A percentile compares a stretch with the other conserved stretches of the same genome.
Evolutionary conservation across 257 asterid genomes (phyloP).

Genomic region (Catharanthus roseus): DNA sequence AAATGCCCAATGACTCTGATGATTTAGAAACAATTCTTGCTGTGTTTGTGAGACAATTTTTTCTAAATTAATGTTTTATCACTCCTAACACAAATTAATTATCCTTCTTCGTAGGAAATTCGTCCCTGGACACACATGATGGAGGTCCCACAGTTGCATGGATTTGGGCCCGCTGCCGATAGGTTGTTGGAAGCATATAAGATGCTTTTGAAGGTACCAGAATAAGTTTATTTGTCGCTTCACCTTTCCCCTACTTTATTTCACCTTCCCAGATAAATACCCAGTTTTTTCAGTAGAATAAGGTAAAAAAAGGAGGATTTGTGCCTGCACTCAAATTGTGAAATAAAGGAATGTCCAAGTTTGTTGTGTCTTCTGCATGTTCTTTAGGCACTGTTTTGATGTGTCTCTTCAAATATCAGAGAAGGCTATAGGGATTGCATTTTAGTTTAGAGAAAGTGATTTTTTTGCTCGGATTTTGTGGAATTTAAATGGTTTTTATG

Average conservation of each 20-base stretch:
- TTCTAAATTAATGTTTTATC: neutral
- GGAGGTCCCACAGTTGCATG: conserved; percentile 99
- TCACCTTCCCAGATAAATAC: too few relatives aligned
- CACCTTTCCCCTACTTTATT: too few relatives aligned
- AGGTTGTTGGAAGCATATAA: conserved; percentile 92
- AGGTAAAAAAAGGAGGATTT: neutral
- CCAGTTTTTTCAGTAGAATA: neutral
- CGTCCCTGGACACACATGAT: conserved; percentile 99
- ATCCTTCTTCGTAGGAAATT: conserved; percentile 60
- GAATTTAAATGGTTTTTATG: too few relatives aligned
- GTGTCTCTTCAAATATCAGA: too few relatives aligned
- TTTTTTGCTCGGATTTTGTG: too few relatives aligned
- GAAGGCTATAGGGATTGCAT: too few relatives aligned
- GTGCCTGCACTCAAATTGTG: neutral
- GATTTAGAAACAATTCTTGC: neutral
- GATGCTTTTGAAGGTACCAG: conserved; percentile 89
- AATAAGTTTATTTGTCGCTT: neutral
- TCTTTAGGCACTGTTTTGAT: too few relatives aligned
- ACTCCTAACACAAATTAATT: conserved; percentile 9
- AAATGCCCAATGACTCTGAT: neutral
- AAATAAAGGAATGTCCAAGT: too few relatives aligned
- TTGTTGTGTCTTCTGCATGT: too few relatives aligned
- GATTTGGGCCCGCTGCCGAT: conserved; percentile 98
- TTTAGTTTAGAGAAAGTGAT: too few relatives aligned
- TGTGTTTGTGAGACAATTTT: neutral